phyloP scores from a whole-genome alignment of 768 basidiomycete species.

The Tremella mesenterica region DNA sequence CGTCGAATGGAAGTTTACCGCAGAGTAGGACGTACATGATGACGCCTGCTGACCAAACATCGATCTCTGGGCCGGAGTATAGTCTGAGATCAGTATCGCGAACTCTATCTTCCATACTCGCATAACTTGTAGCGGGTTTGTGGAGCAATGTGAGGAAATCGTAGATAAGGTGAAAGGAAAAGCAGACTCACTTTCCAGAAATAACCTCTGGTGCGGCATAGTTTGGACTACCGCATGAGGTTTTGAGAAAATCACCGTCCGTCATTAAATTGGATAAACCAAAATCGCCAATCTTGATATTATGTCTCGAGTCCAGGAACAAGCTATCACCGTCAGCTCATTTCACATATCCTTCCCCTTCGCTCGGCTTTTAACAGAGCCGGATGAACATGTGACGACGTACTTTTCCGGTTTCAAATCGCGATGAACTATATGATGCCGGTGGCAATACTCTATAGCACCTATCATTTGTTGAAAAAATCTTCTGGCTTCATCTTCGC shows the following conservation, averaged over 20 bases:
- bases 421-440: slow-evolving; percentile 92
- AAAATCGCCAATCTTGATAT: slow-evolving; percentile 97
- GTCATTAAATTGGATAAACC: slow-evolving; percentile 91
- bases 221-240: slow-evolving; percentile 95
- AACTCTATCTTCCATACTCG: too few species aligned
- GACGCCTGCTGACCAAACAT: slow-evolving; percentile 98
- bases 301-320: slow-evolving; percentile 46
- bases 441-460: slow-evolving; percentile 93
- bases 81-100: slow-evolving; percentile 50
- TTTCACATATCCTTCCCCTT: too few species aligned
- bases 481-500: slow-evolving; percentile 71
- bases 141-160: not conserved
- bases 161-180: not conserved
- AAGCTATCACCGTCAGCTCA: slow-evolving; percentile 55
- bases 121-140: too few species aligned
- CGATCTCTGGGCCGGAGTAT: slow-evolving; percentile 96
- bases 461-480: slow-evolving; percentile 99
- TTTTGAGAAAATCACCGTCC: slow-evolving; percentile 93
- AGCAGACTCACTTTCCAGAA: slow-evolving; percentile 57
- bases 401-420: slow-evolving; percentile 95
- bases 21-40: slow-evolving; percentile 97
- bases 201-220: slow-evolving; percentile 99
- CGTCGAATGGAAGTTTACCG: slow-evolving; percentile 91
- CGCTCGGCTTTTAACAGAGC: slow-evolving; percentile 25
- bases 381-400: slow-evolving; percentile 7